Base-by-base conservation (phyloP, 2,329 filamentous ascomycete genomes). In the Sclerotinia subarctica region DNA sequence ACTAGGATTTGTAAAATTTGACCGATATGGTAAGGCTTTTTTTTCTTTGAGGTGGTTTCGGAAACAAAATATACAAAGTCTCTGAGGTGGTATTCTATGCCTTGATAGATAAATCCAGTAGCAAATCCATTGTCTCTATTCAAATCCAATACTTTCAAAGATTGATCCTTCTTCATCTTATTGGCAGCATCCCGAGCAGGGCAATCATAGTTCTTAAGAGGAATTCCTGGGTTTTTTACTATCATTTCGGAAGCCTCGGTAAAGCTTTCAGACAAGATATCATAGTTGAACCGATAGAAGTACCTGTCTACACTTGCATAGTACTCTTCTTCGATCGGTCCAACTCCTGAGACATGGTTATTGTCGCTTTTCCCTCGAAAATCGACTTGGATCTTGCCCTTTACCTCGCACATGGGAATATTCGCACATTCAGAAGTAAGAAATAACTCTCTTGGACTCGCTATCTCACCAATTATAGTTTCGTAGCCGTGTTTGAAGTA, bases 391-490 rank as follows among this genome's bases (percentile, higher is more conserved):
- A 74, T 70, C 17, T 72, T 73, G 3, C 38, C 59, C 29, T 44
- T 24, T 47, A 74, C 69, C 13, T 62, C 58, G 2, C 35, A 32
- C 6, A 70, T 10, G 0, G 35, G 54, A 3, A 62, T 56, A 46
- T 73, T 66, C 5, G 68, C 51, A 32, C 73, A 75, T 2, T 60
- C 26, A 8, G 42, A 51, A 3, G 67, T 38, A 1, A 70, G 38
- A 24, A 74, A 73, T 7, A 75, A 51, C 46, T 72, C 72, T n/a
- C 47, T 38, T 11, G 69, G 63, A 5, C 68, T 44, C 2, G 72
- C 71, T 4, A 69, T 35, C 24, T 73, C 69, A 3, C 62, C 66
- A 29, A 69, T 53, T 11, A 54, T 52, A 1, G 71, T 73, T 10
- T 49, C 49, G 5, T 47, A 57, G 6, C 71, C 72, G 17, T 72